Base-by-base conservation (phyloP, 805 yeast genomes). In the Metschnikowia baotianmanensis region DNA sequence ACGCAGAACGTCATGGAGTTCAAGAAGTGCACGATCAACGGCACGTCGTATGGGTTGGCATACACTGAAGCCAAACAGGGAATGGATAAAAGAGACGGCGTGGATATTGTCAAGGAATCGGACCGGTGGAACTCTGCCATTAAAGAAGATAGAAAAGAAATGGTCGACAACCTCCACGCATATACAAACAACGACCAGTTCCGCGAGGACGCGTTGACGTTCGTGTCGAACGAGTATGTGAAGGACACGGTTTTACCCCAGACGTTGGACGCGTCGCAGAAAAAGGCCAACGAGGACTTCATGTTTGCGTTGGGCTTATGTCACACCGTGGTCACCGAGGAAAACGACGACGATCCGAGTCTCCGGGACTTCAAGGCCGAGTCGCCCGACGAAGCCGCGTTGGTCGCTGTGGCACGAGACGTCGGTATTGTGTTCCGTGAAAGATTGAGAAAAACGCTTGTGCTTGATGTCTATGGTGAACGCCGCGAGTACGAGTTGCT, bases 1-100 rank as follows among this genome's bases (percentile, higher is more conserved):
- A 85, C 95, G 1, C 93, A 85, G 58, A 85, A 85, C 56, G 78
- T 85, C 20, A 86, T 86, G 95, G 93, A 86, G 57, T 85, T 83
- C 61, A 86, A 84, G 51, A 86, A 85, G 57, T 80, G 88, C 60
- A 79, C 93, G 3, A 80, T 86, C 38, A 78, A 78, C 55, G 93
- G 93, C 34, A 66, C 71, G 16, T 69, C 81, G 12, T 86, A 86
- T 55, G 95, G 95, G 20, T 64, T 78, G 45, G 93, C 93, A 0
- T 86, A 86, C 54, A 86, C 95, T 2, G 95, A 86, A 55, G 93
- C 93, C 0, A 68, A 79, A 31, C 86, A 85, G 15, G 95, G 93
- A 31, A 70, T 86, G 56, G 73, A 86, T 53, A 83, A 84, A 59
- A 69, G 95, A 57, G 80, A 80, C 61, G 95, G 95, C 23, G 61